These are phyloP conservation scores for Wickerhamiella azymoides DNA, from an alignment of 805 yeast genomes.

Conservation along the genomic window DNA sequence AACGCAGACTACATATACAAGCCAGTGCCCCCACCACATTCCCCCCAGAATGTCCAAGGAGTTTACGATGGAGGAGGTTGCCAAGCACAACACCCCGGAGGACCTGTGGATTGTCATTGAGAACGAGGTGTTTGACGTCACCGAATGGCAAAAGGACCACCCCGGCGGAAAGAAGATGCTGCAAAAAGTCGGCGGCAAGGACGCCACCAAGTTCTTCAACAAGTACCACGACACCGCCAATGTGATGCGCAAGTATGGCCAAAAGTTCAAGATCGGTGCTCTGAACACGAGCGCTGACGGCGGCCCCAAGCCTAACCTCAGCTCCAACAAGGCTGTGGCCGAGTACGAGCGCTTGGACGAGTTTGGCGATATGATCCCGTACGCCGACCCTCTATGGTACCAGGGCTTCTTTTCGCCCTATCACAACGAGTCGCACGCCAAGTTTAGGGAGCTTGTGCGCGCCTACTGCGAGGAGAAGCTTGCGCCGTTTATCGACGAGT, in stretches of 20 bases:
- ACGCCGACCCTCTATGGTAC: slow-evolving; percentile 32
- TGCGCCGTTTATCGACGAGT: slow-evolving; percentile 29
- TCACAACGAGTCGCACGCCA: slow-evolving; percentile 28
- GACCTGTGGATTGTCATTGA: slow-evolving; percentile 78
- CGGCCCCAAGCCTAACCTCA: no score
- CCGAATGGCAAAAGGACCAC: slow-evolving; percentile 59
- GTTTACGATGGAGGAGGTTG: slow-evolving; percentile 35
- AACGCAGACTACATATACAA: not conserved
- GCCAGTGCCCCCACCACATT: not conserved
- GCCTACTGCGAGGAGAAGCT: slow-evolving; percentile 28
- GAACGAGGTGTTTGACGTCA: slow-evolving; percentile 64
- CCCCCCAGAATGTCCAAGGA: slow-evolving; percentile 15
- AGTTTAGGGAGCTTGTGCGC: slow-evolving; percentile 29
- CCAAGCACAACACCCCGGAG: slow-evolving; percentile 56
- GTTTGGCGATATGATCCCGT: slow-evolving; percentile 26
- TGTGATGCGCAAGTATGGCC: slow-evolving; percentile 26
- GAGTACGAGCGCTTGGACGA: slow-evolving; percentile 16
- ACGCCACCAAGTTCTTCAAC: slow-evolving; percentile 54
- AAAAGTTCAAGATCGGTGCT: slow-evolving; percentile 24
- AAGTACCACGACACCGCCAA: slow-evolving; percentile 31
- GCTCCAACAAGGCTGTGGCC: slow-evolving; percentile 4
- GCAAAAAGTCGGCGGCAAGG: slow-evolving; percentile 64
- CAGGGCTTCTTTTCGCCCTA: slow-evolving; percentile 31
- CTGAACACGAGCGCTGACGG: no score
- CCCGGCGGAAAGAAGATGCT: slow-evolving; percentile 73